A percentile compares a stretch with the other conserved stretches of the same genome.
phyloP scores from a whole-genome alignment of 306 rosid species.

The Coriaria nepalensis region DNA sequence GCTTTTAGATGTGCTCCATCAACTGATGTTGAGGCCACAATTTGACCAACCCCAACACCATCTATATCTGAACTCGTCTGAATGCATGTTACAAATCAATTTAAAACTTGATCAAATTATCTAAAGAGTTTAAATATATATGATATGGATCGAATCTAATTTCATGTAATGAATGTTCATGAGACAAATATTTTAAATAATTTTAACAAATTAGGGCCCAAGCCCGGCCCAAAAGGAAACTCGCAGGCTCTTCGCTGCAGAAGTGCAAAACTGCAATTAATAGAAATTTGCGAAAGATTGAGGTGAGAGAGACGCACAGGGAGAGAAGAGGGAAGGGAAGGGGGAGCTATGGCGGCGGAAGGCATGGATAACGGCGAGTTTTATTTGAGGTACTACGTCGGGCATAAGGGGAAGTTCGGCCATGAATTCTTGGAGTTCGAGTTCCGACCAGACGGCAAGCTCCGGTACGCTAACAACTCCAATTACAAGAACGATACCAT shows the following conservation, averaged over 20 bases:
- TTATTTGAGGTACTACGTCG: conserved; percentile 74
- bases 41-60: no score
- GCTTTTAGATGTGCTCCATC: no score
- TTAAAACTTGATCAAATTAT: no score
- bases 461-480: conserved; percentile 94
- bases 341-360: conserved; percentile 34
- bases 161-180: no score
- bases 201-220: background rate
- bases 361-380: conserved; percentile 52
- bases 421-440: conserved; percentile 95
- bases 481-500: conserved; percentile 98
- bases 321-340: background rate
- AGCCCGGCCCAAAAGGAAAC: background rate
- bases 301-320: background rate
- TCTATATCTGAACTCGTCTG: no score
- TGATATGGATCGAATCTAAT: no score
- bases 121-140: no score
- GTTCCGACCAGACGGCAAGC: conserved; percentile 84
- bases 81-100: no score
- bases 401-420: conserved; percentile 90
- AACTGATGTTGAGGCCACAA: no score
- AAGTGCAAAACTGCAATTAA: background rate
- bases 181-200: no score
- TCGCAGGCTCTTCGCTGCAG: background rate
- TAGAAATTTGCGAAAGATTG: no score